phyloP scores from a whole-genome alignment of 2,329 filamentous ascomycete species.

The Ceratocystis huliohia region DNA sequence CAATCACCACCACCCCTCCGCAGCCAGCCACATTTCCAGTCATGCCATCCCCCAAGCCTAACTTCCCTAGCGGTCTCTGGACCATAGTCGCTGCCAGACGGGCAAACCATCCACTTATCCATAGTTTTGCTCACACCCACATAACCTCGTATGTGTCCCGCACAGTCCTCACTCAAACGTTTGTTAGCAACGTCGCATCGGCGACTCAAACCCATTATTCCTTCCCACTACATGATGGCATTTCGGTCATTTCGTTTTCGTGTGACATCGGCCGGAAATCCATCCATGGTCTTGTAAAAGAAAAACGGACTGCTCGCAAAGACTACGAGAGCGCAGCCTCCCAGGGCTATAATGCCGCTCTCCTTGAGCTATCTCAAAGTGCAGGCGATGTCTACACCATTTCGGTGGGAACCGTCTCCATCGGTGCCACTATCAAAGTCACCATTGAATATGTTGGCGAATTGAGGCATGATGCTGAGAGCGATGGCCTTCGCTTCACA shows the following conservation, averaged over 20 bases:
- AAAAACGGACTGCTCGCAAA: conserved; percentile 47
- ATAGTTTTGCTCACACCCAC: conserved; percentile 45
- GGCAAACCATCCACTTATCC: conserved; percentile 44
- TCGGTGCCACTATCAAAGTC: conserved; percentile 42
- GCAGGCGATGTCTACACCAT: conserved; percentile 56
- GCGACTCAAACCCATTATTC: conserved; percentile 45
- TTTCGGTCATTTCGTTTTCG: conserved; percentile 54
- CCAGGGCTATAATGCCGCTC: conserved; percentile 47
- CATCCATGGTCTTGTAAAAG: conserved; percentile 53
- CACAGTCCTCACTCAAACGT: conserved; percentile 37
- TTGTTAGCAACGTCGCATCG: conserved; percentile 41
- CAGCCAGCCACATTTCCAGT: not conserved
- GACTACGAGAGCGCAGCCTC: conserved; percentile 47
- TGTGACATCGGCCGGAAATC: conserved; percentile 49
- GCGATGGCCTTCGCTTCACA: conserved; percentile 55
- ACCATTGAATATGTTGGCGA: conserved; percentile 56
- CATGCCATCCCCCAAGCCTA: not conserved
- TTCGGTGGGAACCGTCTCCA: conserved; percentile 54
- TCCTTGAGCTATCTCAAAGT: conserved; percentile 49
- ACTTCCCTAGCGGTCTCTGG: not conserved
- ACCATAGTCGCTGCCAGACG: not conserved
- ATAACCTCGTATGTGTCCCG: conserved; percentile 45
- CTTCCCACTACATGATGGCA: conserved; percentile 61
- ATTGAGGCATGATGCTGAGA: conserved; percentile 56
- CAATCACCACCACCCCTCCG: not conserved